Percentiles rank a stretch among this genome's conserved stretches.
Evolutionary conservation across 441 rosid genomes (phyloP).

Genomic region (Syzygium syzygioides): DNA sequence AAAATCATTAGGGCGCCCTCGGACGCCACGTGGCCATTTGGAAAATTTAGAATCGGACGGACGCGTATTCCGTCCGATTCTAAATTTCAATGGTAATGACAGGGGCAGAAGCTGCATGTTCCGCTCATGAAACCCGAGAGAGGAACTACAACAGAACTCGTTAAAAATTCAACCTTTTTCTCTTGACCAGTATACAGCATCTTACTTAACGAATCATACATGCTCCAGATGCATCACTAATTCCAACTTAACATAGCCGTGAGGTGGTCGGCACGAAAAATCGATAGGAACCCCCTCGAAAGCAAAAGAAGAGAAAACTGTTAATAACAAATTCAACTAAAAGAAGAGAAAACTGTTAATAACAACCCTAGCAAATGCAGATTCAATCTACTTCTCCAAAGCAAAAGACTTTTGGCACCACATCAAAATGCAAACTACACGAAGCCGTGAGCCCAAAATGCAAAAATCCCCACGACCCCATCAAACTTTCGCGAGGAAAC

Average conservation of each 20-base stretch:
- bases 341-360: neutral
- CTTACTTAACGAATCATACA: neutral
- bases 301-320: neutral
- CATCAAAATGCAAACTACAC: neutral
- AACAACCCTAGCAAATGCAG: neutral
- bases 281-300: neutral
- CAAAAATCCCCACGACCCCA: neutral
- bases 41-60: too few relatives aligned
- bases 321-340: neutral
- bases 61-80: too few relatives aligned
- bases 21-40: too few relatives aligned
- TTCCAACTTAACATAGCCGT: neutral
- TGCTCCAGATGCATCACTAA: neutral
- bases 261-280: neutral
- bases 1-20: too few relatives aligned
- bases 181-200: neutral
- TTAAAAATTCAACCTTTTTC: neutral
- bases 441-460: neutral
- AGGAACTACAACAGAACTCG: neutral
- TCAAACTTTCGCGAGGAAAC: neutral
- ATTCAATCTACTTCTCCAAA: neutral
- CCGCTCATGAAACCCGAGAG: neutral
- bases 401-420: neutral
- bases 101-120: neutral
- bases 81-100: neutral